These are phyloP conservation scores for Claviceps purpurea DNA, from an alignment of 2,329 filamentous ascomycete genomes.

Conservation along the genomic window DNA sequence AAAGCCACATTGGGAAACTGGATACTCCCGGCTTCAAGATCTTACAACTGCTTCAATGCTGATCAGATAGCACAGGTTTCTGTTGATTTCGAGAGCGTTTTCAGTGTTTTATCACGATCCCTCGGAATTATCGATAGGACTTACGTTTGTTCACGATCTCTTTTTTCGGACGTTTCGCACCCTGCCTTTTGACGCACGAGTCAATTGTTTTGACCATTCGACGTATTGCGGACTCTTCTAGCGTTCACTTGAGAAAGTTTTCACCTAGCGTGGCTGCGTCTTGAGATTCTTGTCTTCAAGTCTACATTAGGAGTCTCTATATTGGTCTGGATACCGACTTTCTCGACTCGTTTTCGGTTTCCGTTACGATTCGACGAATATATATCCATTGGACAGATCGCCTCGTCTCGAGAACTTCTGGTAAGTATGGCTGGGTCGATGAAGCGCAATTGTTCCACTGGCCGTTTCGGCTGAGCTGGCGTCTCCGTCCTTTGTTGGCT, in stretches of 20 bases:
- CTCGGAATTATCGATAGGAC: conserved; percentile 26
- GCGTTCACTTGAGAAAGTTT: conserved; percentile 19
- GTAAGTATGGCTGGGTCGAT: conserved; percentile 5
- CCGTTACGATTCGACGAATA: conserved; percentile 16
- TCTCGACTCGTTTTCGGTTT: conserved; percentile 21
- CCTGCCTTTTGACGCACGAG: conserved; percentile 12
- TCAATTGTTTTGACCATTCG: conserved; percentile 7
- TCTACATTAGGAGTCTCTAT: conserved; percentile 24
- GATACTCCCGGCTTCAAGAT: neutral
- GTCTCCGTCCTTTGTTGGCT: neutral
- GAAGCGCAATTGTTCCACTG: neutral
- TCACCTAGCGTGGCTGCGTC: conserved; percentile 27
- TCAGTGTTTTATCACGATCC: conserved; percentile 26
- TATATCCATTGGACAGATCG: conserved; percentile 15
- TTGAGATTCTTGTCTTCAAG: conserved; percentile 23
- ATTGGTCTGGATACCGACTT: conserved; percentile 23
- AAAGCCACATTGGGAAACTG: neutral
- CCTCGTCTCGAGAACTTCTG: conserved; percentile 1
- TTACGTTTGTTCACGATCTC: conserved; percentile 17
- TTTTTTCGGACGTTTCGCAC: conserved; percentile 12
- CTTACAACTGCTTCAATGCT: conserved; percentile 8
- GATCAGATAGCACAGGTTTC: conserved; percentile 20
- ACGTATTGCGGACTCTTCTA: conserved; percentile 11
- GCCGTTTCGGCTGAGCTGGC: neutral
- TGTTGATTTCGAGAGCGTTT: conserved; percentile 28